These are phyloP conservation scores for Macrolepiota fuliginosa DNA, from an alignment of 768 basidiomycete species.

Conservation along the genomic window DNA sequence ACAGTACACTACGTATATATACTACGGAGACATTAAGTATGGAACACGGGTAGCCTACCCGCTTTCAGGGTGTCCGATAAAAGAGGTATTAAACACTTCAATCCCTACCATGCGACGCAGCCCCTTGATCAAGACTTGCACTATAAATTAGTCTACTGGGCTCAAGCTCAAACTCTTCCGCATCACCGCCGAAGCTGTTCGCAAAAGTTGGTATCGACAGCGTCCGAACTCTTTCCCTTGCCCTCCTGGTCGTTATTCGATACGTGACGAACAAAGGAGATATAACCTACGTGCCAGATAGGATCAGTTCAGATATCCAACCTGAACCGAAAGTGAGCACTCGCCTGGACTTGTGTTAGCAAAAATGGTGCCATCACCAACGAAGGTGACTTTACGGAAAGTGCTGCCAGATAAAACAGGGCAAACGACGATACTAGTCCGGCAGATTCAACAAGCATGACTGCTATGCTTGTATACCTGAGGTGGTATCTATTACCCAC, in stretches of 20 bases:
- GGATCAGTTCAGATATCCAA: not conserved
- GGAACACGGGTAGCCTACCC: too few relatives aligned
- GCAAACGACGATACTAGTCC: not conserved
- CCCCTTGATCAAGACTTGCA: too few relatives aligned
- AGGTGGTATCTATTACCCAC: not conserved
- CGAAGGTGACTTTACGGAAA: not conserved
- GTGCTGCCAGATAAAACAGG: not conserved
- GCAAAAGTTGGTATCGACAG: not conserved
- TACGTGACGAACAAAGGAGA: conserved; percentile 2
- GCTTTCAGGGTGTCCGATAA: too few relatives aligned
- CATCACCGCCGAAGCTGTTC: not conserved
- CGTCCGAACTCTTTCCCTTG: not conserved
- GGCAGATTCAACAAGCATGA: not conserved
- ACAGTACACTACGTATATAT: too few relatives aligned
- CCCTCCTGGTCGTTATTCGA: not conserved
- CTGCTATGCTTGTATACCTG: not conserved
- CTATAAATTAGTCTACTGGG: too few relatives aligned
- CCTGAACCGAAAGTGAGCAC: not conserved
- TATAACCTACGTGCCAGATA: not conserved
- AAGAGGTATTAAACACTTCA: too few relatives aligned
- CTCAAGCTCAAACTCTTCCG: not conserved
- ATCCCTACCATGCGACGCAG: too few relatives aligned
- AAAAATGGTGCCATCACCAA: conserved; percentile 7
- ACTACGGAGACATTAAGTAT: not conserved
- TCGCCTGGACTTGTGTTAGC: conserved; percentile 2